Percentiles rank a stretch among this genome's conserved stretches.
phyloP scores from a whole-genome alignment of 2,329 filamentous ascomycete genomes.

The Aspergillus ibericus region DNA sequence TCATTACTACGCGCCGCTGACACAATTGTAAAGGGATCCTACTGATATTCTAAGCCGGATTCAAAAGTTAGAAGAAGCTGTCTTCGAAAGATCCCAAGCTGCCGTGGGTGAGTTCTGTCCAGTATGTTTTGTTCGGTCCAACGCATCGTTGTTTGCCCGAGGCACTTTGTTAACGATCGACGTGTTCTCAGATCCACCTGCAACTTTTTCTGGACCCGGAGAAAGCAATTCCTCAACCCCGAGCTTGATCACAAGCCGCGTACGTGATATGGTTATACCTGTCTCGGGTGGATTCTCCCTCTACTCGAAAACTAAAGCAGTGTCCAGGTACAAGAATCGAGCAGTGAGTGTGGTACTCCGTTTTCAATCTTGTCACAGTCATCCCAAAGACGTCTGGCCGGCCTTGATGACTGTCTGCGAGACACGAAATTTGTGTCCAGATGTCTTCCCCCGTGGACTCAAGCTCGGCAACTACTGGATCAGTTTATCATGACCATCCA shows the following conservation, averaged over 20 bases:
- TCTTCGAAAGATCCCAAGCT: background rate
- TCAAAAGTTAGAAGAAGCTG: background rate
- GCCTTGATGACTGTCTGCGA: background rate
- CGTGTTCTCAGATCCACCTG: background rate
- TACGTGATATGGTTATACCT: background rate
- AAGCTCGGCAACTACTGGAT: constrained; percentile 3
- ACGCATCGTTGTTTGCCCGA: background rate
- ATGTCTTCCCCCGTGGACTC: background rate
- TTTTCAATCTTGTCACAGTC: background rate
- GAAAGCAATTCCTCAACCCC: background rate
- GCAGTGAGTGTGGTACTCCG: background rate
- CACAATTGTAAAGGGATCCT: background rate
- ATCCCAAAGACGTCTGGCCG: background rate
- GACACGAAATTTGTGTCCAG: background rate
- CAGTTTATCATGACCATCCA: constrained; percentile 6
- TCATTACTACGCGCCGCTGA: background rate
- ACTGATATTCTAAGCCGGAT: background rate
- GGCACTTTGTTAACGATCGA: background rate
- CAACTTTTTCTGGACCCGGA: background rate
- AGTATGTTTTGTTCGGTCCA: background rate
- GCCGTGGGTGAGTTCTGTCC: background rate
- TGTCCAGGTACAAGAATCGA: background rate
- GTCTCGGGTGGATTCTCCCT: too few species aligned
- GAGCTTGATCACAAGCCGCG: background rate
- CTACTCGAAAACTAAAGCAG: background rate